phyloP scores from a whole-genome alignment of 192 early-diverging fungal genomes.

The Blastocladiella britannica region DNA sequence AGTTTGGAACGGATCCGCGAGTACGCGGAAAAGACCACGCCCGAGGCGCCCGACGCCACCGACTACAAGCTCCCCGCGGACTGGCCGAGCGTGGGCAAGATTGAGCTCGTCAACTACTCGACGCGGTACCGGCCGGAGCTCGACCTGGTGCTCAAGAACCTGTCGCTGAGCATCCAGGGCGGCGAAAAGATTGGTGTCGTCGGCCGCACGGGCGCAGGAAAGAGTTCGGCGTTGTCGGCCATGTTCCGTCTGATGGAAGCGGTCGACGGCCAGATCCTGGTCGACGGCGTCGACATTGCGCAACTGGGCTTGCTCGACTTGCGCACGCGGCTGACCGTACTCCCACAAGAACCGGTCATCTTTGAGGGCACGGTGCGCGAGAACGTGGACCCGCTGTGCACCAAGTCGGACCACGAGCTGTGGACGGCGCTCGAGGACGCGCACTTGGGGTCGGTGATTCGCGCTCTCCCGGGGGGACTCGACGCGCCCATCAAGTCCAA shows the following conservation, averaged over 20 bases:
- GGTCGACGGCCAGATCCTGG: conserved; percentile 1
- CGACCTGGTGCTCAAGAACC: conserved; percentile 44
- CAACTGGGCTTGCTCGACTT: conserved; percentile 19
- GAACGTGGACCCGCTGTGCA: conserved; percentile 4
- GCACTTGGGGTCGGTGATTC: conserved; percentile 1
- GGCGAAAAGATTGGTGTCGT: conserved; percentile 38
- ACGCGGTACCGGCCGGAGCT: conserved; percentile 62
- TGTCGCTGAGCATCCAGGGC: conserved; percentile 18
- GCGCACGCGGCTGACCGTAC: conserved; percentile 5
- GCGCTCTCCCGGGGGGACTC: conserved; percentile 5
- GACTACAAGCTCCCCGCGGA: conserved; percentile 27
- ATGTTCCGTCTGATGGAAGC: conserved; percentile 22
- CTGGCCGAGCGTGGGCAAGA: conserved; percentile 56
- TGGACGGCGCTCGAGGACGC: conserved; percentile 6
- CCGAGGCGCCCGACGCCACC: conserved; percentile 57
- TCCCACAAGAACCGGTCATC: conserved; percentile 7
- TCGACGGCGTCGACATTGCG: conserved; percentile 6
- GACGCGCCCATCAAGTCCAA: conserved; percentile 6
- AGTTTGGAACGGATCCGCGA: conserved; percentile 63
- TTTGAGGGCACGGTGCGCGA: conserved; percentile 6
- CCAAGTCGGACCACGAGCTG: conserved; percentile 3
- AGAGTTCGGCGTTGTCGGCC: conserved; percentile 21
- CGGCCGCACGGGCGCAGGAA: conserved; percentile 30
- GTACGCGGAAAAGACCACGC: conserved; percentile 53
- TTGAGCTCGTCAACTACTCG: conserved; percentile 56